A percentile compares a stretch with the other conserved stretches of the same genome.
Conservation (phyloP, 192 early-diverging fungal species). For the Spizellomyces sp. region DNA sequence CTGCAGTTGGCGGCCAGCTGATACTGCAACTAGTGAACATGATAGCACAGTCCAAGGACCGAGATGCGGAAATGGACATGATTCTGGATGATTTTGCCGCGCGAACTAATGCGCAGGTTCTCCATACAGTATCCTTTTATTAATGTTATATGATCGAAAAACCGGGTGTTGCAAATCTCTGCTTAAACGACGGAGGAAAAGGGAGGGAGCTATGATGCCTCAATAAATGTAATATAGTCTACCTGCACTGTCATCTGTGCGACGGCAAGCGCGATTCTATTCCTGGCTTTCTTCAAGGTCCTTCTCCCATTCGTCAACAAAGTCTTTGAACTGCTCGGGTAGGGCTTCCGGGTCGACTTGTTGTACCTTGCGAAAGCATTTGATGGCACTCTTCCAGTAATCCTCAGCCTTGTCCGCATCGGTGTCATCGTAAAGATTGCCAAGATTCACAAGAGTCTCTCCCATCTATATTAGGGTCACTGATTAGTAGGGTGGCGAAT, state of each 20-base stretch:
- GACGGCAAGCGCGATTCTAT: too few species aligned
- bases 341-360: slow-evolving; percentile 22
- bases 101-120: slow-evolving; percentile 43
- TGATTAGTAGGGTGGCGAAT: background rate
- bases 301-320: slow-evolving; percentile 30
- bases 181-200: too few species aligned
- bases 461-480: slow-evolving; percentile 4
- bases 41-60: slow-evolving; percentile 57
- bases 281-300: background rate
- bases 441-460: slow-evolving; percentile 25
- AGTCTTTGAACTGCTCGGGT: slow-evolving; percentile 26
- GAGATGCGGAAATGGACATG: slow-evolving; percentile 83
- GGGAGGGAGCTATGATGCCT: too few species aligned
- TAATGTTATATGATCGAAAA: slow-evolving; percentile 3
- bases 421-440: slow-evolving; percentile 19
- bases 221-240: too few species aligned
- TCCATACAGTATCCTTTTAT: slow-evolving; percentile 46
- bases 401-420: slow-evolving; percentile 13
- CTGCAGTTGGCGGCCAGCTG: slow-evolving; percentile 77
- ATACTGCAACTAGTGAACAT: slow-evolving; percentile 80
- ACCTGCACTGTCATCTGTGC: too few species aligned
- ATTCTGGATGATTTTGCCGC: slow-evolving; percentile 76
- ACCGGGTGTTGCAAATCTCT: too few species aligned
- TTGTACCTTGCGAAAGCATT: slow-evolving; percentile 21
- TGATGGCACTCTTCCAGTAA: slow-evolving; percentile 19